Conservation (phyloP, 139 green algal species). For the Penium margaritaceum region DNA sequence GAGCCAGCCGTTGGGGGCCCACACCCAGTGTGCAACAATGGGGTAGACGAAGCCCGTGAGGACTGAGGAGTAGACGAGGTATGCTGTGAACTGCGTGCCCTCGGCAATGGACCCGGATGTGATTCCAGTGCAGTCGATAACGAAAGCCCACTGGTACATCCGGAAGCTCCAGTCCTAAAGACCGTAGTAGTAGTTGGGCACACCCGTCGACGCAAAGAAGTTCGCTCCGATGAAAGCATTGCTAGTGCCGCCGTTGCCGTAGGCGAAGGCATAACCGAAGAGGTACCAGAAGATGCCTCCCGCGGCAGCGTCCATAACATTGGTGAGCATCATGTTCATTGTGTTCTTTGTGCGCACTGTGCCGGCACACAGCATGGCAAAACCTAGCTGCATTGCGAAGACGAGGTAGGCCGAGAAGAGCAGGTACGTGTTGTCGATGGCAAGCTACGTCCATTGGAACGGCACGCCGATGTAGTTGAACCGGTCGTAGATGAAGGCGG, state of each 20-base stretch:
- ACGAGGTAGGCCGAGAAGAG: constrained; percentile 62
- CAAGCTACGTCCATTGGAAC: constrained; percentile 31
- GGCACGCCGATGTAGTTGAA: constrained; percentile 11
- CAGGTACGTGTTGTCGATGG: constrained; percentile 52
- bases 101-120: constrained; percentile 43
- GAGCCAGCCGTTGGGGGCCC: constrained; percentile 50
- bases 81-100: constrained; percentile 46
- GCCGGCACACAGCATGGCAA: constrained; percentile 79
- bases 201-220: constrained; percentile 46
- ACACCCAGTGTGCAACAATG: constrained; percentile 59
- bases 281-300: constrained; percentile 62
- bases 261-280: constrained; percentile 64
- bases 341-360: constrained; percentile 79
- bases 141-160: constrained; percentile 45
- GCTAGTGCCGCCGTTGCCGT: constrained; percentile 43
- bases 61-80: constrained; percentile 55
- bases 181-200: constrained; percentile 5
- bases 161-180: constrained; percentile 35
- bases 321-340: constrained; percentile 84
- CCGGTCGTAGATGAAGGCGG: constrained; percentile 16
- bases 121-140: constrained; percentile 34
- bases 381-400: constrained; percentile 80
- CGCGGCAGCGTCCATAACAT: constrained; percentile 68
- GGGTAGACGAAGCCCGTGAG: constrained; percentile 61
- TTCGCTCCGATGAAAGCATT: constrained; percentile 59